phyloP scores from a whole-genome alignment of 1,284 basidiomycete genomes.

The Fomitopsis betulina region DNA sequence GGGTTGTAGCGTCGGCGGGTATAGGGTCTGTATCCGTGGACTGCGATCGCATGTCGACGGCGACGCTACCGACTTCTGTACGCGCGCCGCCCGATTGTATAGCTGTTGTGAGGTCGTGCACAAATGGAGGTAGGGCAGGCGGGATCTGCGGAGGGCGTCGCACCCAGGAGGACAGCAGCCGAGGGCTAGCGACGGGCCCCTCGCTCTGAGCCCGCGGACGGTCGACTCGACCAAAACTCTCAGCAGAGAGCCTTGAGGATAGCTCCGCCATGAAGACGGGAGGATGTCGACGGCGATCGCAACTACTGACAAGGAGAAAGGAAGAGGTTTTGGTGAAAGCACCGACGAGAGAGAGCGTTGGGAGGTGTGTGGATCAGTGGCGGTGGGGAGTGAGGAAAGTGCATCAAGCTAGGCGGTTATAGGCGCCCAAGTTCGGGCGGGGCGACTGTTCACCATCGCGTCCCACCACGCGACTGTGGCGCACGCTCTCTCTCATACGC shows the following conservation, averaged over 20 bases:
- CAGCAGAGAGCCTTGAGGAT: too few relatives aligned
- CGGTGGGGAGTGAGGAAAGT: too few relatives aligned
- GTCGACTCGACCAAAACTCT: background rate
- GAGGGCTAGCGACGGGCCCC: background rate
- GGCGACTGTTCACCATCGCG: background rate
- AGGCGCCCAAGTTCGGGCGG: too few relatives aligned
- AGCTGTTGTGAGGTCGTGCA: background rate
- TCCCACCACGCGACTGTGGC: background rate
- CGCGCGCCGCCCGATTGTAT: too few relatives aligned
- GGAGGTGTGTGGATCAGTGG: too few relatives aligned
- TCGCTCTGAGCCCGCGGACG: background rate
- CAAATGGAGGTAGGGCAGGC: background rate
- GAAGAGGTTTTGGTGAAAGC: too few relatives aligned
- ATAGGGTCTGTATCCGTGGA: background rate
- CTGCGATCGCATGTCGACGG: too few relatives aligned
- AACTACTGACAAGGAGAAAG: too few relatives aligned
- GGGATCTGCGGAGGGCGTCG: background rate
- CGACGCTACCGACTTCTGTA: background rate
- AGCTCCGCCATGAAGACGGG: too few relatives aligned
- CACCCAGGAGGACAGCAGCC: background rate
- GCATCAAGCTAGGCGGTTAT: too few relatives aligned
- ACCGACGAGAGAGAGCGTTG: too few relatives aligned
- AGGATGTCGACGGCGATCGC: background rate
- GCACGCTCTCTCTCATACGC: background rate
- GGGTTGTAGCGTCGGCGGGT: background rate